phyloP scores from a whole-genome alignment of 2,329 filamentous ascomycete species.

The Xylariales sp. region DNA sequence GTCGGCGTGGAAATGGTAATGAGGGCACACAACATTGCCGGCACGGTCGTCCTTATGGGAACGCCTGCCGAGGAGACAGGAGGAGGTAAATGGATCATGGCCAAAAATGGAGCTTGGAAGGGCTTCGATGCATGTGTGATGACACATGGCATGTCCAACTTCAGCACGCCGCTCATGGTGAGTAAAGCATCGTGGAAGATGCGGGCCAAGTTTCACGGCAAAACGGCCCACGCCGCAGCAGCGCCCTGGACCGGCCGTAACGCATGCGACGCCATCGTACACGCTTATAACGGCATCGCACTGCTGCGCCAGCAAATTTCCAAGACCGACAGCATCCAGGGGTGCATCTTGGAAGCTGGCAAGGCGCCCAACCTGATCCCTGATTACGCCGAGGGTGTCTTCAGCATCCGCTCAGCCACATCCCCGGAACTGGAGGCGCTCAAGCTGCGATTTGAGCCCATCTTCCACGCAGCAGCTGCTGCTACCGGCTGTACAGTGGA shows the following conservation, averaged over 20 bases:
- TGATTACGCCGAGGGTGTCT: constrained; percentile 32
- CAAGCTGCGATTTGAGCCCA: too few species aligned
- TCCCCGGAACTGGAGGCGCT: too few species aligned
- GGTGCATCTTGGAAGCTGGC: constrained; percentile 8
- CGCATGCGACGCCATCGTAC: constrained; percentile 31
- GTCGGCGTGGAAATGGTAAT: constrained; percentile 30
- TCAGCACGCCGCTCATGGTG: not conserved
- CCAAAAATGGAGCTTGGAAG: constrained; percentile 5
- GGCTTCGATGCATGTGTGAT: constrained; percentile 4
- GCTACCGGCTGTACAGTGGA: too few species aligned
- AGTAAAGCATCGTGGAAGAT: constrained; percentile 4
- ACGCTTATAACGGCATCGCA: constrained; percentile 26
- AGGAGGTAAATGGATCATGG: constrained; percentile 7
- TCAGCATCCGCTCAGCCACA: too few species aligned
- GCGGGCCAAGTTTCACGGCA: constrained; percentile 17
- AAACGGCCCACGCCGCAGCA: constrained; percentile 30
- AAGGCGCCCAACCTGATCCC: constrained; percentile 11
- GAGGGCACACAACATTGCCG: constrained; percentile 9
- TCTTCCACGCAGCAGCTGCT: too few species aligned
- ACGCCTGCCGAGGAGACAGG: constrained; percentile 3
- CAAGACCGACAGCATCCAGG: constrained; percentile 8
- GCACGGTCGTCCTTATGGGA: constrained; percentile 1
- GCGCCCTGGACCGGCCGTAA: constrained; percentile 33
- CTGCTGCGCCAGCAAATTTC: constrained; percentile 23
- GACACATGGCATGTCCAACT: constrained; percentile 2